A percentile compares a stretch with the other conserved stretches of the same genome.
phyloP scores from a whole-genome alignment of 2,329 filamentous ascomycete genomes.

The Pestalotiopsis sp. region DNA sequence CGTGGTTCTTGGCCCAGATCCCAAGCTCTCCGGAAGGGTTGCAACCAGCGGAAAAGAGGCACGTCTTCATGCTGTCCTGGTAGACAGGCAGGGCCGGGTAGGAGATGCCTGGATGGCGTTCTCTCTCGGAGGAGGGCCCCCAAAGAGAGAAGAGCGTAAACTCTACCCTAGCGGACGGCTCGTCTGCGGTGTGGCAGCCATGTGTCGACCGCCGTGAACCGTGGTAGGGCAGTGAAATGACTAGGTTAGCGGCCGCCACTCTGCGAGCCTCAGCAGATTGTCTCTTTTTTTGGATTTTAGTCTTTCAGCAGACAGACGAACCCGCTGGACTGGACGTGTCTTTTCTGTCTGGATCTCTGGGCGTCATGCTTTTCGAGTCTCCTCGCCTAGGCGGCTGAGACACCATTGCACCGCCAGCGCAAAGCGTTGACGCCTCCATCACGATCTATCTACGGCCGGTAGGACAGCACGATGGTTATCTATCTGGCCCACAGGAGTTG shows the following conservation, averaged over 20 bases:
- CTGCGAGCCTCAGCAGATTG: background rate
- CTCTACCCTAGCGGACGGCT: background rate
- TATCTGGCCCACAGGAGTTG: too few relatives aligned
- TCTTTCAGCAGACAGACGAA: background rate
- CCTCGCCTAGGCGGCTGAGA: too few relatives aligned
- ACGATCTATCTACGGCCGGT: too few relatives aligned
- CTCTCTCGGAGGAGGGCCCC: too few relatives aligned
- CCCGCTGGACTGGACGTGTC: background rate
- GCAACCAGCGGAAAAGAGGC: background rate
- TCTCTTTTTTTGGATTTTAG: background rate
- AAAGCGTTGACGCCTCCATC: too few relatives aligned
- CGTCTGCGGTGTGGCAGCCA: background rate
- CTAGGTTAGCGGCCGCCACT: background rate
- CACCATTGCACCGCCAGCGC: too few relatives aligned
- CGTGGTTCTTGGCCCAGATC: background rate
- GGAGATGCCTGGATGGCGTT: too few relatives aligned
- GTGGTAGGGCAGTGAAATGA: background rate
- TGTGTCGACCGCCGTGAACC: background rate
- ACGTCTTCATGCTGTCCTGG: background rate
- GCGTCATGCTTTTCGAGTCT: too few relatives aligned
- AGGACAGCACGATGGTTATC: too few relatives aligned
- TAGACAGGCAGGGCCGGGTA: too few relatives aligned
- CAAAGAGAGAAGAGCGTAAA: background rate
- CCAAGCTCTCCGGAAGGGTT: background rate
- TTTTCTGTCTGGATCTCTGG: background rate